Percentiles rank a stretch among this genome's conserved stretches.
These are phyloP conservation scores for Fusarium hostae DNA, from an alignment of 2,329 filamentous ascomycete species.

Conservation along the genomic window DNA sequence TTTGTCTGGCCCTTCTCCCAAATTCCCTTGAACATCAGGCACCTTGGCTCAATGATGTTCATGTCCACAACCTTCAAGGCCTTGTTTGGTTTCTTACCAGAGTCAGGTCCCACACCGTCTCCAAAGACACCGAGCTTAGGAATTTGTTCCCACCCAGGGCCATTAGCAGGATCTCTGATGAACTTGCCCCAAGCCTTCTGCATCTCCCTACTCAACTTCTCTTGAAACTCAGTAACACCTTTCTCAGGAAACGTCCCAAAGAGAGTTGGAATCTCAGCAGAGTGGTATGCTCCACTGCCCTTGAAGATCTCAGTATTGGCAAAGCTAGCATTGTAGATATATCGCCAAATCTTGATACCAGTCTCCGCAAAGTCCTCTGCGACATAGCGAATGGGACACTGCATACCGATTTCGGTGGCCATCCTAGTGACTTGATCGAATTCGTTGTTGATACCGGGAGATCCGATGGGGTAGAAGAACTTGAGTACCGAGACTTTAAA, in stretches of 20 bases:
- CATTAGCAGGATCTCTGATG: slow-evolving; percentile 39
- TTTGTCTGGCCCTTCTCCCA: slow-evolving; percentile 2
- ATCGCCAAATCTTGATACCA: slow-evolving; percentile 56
- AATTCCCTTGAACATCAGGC: background rate
- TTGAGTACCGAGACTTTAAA: slow-evolving; percentile 13
- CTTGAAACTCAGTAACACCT: slow-evolving; percentile 37
- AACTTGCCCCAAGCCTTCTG: slow-evolving; percentile 47
- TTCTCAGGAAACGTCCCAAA: slow-evolving; percentile 51
- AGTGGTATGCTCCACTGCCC: slow-evolving; percentile 58
- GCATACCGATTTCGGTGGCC: slow-evolving; percentile 35
- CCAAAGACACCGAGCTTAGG: slow-evolving; percentile 43
- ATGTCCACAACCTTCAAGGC: slow-evolving; percentile 3
- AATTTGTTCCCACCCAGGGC: slow-evolving; percentile 42
- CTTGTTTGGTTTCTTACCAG: background rate
- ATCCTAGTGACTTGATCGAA: slow-evolving; percentile 35
- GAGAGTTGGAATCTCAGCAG: slow-evolving; percentile 56
- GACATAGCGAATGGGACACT: slow-evolving; percentile 39
- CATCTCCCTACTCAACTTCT: slow-evolving; percentile 34
- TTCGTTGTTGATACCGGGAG: slow-evolving; percentile 23
- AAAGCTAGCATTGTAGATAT: slow-evolving; percentile 61
- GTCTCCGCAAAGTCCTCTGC: slow-evolving; percentile 47
- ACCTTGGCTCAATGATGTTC: slow-evolving; percentile 16
- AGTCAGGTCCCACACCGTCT: slow-evolving; percentile 29
- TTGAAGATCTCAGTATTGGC: slow-evolving; percentile 54
- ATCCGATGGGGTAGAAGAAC: slow-evolving; percentile 27